Percentiles rank a stretch among this genome's conserved stretches.
Conservation (phyloP, 2,329 filamentous ascomycete genomes). For the Exutisphaerella laricina region DNA sequence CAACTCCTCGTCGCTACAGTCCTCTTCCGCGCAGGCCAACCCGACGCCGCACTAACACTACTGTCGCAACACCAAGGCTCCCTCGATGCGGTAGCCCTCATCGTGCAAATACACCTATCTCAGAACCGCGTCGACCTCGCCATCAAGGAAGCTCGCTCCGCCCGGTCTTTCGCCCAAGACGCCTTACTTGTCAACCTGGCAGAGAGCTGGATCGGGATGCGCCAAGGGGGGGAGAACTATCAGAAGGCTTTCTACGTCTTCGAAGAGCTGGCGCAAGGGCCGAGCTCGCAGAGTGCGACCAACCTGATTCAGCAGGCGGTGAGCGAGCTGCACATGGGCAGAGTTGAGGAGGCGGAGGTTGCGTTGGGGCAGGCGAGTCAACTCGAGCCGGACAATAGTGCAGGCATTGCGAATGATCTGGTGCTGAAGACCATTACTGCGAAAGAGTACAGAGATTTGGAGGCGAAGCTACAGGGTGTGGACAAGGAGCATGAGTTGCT, state of each 20-base stretch:
- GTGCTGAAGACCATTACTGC: conserved; percentile 74
- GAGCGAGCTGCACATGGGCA: conserved; percentile 82
- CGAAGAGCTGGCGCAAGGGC: conserved; percentile 86
- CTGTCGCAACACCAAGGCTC: conserved; percentile 80
- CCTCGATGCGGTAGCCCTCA: conserved; percentile 71
- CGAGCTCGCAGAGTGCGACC: conserved; percentile 68
- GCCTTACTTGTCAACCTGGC: conserved; percentile 88
- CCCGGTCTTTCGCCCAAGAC: conserved; percentile 91
- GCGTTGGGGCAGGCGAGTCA: conserved; percentile 75
- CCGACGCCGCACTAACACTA: conserved; percentile 77
- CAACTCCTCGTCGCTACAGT: conserved; percentile 79
- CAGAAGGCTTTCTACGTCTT: conserved; percentile 97
- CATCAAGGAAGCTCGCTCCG: conserved; percentile 77
- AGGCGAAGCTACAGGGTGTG: conserved; percentile 47
- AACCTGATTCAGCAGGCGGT: conserved; percentile 83
- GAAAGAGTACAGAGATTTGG: conserved; percentile 60
- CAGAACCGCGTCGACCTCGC: conserved; percentile 91
- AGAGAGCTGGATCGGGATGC: conserved; percentile 88
- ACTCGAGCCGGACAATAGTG: conserved; percentile 64
- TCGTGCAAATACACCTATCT: conserved; percentile 84
- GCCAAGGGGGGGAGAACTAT: conserved; percentile 91
- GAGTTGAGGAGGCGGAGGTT: conserved; percentile 80
- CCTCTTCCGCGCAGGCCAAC: conserved; percentile 70
- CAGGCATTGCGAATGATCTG: conserved; percentile 75
- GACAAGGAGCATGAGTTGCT: conserved; percentile 67